A percentile compares a stretch with the other conserved stretches of the same genome.
phyloP scores from a whole-genome alignment of 768 basidiomycete genomes.

The Peribolospora kevripleyi region DNA sequence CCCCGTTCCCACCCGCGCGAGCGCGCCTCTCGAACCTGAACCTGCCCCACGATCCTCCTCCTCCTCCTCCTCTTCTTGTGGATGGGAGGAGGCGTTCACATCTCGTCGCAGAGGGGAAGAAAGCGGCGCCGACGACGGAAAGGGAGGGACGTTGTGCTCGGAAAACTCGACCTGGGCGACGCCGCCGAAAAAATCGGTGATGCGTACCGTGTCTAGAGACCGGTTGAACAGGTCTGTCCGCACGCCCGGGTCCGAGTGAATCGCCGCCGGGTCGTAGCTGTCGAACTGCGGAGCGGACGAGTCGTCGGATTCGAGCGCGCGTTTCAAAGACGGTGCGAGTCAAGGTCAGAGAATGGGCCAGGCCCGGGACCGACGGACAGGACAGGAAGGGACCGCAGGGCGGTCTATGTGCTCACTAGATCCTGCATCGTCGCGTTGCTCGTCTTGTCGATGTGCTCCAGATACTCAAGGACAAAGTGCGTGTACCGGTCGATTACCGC shows the following conservation, averaged over 20 bases:
- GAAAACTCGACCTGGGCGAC: constrained; percentile 55
- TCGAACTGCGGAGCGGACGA: constrained; percentile 35
- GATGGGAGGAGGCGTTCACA: too few species aligned
- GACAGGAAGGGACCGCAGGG: not conserved
- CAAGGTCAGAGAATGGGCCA: not conserved
- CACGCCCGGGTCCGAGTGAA: constrained; percentile 71
- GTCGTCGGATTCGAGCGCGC: not conserved
- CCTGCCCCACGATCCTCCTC: not conserved
- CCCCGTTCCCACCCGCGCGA: too few species aligned
- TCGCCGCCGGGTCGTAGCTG: constrained; percentile 44
- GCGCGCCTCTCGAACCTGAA: too few species aligned
- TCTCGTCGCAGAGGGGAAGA: too few species aligned
- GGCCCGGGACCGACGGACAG: too few species aligned
- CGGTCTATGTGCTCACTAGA: constrained; percentile 31
- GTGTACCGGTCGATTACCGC: constrained; percentile 89
- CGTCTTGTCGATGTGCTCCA: constrained; percentile 84
- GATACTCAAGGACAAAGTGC: constrained; percentile 66
- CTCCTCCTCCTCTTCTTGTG: not conserved
- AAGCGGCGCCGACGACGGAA: not conserved
- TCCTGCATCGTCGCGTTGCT: constrained; percentile 49
- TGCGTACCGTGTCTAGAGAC: constrained; percentile 32
- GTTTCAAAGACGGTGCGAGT: not conserved
- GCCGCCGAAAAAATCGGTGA: constrained; percentile 76
- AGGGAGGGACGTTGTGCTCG: not conserved
- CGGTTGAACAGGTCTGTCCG: constrained; percentile 56